These are phyloP conservation scores for Phycomyces blakesleeanus DNA, from an alignment of 192 early-diverging fungal species.

Conservation along the genomic window DNA sequence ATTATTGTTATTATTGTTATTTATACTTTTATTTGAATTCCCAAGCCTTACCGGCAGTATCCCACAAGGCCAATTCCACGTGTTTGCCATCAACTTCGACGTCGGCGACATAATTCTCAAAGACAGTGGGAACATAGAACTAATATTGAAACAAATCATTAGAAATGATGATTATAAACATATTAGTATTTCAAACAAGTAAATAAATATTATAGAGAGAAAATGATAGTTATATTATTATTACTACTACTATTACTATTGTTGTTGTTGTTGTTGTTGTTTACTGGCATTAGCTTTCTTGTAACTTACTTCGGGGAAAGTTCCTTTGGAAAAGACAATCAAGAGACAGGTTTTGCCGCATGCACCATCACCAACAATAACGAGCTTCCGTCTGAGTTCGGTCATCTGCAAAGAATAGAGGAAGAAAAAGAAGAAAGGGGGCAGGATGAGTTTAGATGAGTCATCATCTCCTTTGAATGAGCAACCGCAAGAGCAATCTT, in stretches of 20 bases:
- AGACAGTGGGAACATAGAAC: conserved; percentile 87
- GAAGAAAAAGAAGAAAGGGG: not conserved
- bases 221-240: no score
- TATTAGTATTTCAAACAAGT: no score
- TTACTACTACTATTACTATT: no score
- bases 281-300: no score
- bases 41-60: conserved; percentile 67
- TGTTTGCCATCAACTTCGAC: conserved; percentile 80
- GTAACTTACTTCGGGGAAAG: conserved; percentile 75
- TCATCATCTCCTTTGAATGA: no score
- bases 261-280: no score
- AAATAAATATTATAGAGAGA: no score
- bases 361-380: conserved; percentile 92
- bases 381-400: conserved; percentile 79
- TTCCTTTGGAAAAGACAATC: conserved; percentile 78
- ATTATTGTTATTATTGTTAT: not conserved
- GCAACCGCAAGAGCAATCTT: no score
- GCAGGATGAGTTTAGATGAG: no score
- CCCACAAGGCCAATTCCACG: conserved; percentile 92
- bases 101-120: conserved; percentile 92
- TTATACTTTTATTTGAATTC: not conserved
- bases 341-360: conserved; percentile 91
- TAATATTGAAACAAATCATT: not conserved
- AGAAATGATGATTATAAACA: no score
- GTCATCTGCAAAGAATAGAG: conserved; percentile 15